These are phyloP conservation scores for Chiua virens DNA, from an alignment of 768 basidiomycete species.

Conservation along the genomic window DNA sequence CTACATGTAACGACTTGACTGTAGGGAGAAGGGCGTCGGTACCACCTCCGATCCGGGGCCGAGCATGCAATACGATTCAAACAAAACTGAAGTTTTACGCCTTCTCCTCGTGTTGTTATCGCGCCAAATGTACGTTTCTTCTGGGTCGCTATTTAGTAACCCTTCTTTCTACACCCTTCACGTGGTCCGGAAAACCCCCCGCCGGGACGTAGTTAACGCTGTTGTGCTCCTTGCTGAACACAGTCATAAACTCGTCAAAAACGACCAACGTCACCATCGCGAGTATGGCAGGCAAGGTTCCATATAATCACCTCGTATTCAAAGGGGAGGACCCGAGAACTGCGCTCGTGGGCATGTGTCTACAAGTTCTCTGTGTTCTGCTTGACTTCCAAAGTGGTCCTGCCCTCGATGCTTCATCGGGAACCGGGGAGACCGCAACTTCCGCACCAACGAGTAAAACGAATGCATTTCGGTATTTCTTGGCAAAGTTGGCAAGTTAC, in stretches of 20 bases:
- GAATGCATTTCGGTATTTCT: slow-evolving; percentile 90
- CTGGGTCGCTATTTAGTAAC: slow-evolving; percentile 64
- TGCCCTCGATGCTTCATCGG: slow-evolving; percentile 54
- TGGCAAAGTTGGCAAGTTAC: slow-evolving; percentile 73
- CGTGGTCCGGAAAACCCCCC: slow-evolving; percentile 71
- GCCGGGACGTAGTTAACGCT: slow-evolving; percentile 88
- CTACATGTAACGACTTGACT: slow-evolving; percentile 4
- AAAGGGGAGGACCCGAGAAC: slow-evolving; percentile 83
- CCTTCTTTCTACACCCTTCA: slow-evolving; percentile 79
- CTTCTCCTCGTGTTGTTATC: slow-evolving; percentile 87
- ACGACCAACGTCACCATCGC: slow-evolving; percentile 54
- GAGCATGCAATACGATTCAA: slow-evolving; percentile 63
- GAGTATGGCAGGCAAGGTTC: slow-evolving; percentile 73
- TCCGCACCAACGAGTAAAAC: slow-evolving; percentile 60
- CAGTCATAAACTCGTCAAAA: slow-evolving; percentile 69
- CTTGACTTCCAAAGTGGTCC: slow-evolving; percentile 81
- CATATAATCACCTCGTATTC: slow-evolving; percentile 88
- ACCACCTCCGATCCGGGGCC: slow-evolving; percentile 75
- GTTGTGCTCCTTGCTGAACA: slow-evolving; percentile 92
- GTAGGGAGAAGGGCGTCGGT: slow-evolving; percentile 94
- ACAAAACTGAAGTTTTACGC: slow-evolving; percentile 88
- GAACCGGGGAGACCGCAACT: slow-evolving; percentile 42
- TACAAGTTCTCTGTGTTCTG: slow-evolving; percentile 76
- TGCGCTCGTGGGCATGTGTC: slow-evolving; percentile 67
- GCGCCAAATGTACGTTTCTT: slow-evolving; percentile 82